Conservation (phyloP, 345 rosid genomes). For the Toxicodendron radicans region DNA sequence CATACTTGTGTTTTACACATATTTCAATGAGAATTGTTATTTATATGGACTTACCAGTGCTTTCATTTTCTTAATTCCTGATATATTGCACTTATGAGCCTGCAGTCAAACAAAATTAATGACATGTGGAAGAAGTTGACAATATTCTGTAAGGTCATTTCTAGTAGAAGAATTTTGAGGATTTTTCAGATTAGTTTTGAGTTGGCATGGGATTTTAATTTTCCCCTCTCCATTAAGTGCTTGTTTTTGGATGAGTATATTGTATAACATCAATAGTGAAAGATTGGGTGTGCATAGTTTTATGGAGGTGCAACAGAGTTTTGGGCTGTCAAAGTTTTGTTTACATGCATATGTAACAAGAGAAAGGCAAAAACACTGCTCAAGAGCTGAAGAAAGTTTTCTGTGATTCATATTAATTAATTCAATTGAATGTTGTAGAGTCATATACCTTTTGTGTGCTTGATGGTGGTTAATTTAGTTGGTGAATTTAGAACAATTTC, state of each 20-base stretch:
- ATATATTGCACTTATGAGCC: neutral
- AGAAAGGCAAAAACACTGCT: neutral
- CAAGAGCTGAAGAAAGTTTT: neutral
- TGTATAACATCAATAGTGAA: neutral
- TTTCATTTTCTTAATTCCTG: neutral
- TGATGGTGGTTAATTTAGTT: neutral
- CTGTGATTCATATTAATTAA: neutral
- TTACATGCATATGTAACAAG: neutral
- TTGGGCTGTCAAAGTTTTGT: neutral
- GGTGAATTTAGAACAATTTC: neutral
- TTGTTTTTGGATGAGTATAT: neutral
- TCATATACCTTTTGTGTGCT: neutral
- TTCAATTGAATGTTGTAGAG: neutral
- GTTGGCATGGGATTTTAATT: neutral
- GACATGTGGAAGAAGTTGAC: neutral
- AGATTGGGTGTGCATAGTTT: neutral
- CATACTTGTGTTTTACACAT: neutral
- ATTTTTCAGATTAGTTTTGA: neutral
- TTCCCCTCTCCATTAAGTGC: neutral
- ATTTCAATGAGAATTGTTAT: neutral
- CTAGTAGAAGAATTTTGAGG: neutral
- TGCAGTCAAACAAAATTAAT: neutral
- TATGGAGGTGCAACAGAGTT: neutral
- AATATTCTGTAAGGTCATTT: neutral
- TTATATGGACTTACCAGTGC: constrained; percentile 4